Percentiles rank a stretch among this genome's conserved stretches.
phyloP scores from a whole-genome alignment of 2,329 filamentous ascomycete genomes.

The Sporothrix dimorphospora region DNA sequence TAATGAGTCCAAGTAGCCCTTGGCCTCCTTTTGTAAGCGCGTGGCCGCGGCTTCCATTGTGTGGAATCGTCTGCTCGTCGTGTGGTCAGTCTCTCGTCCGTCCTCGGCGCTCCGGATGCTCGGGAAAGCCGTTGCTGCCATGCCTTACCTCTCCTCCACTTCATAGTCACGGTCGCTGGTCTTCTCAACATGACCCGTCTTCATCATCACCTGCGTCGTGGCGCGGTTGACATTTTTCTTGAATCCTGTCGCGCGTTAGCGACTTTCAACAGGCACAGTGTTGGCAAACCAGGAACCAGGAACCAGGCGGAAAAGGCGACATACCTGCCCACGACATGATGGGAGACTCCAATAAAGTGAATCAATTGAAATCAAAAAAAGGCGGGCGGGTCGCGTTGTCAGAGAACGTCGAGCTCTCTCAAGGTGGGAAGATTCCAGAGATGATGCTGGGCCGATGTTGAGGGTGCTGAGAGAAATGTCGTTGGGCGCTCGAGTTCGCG shows the following conservation, averaged over 20 bases:
- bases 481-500: neutral
- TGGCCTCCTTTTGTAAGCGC: slow-evolving; percentile 94
- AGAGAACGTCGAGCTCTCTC: neutral
- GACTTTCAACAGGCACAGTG: neutral
- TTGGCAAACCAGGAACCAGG: neutral
- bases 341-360: slow-evolving; percentile 23
- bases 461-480: neutral
- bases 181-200: slow-evolving; percentile 97
- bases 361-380: neutral
- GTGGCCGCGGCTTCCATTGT: slow-evolving; percentile 96
- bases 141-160: slow-evolving; percentile 79
- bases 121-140: too few species aligned
- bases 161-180: slow-evolving; percentile 99
- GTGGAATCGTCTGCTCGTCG: slow-evolving; percentile 73
- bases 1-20: slow-evolving; percentile 94
- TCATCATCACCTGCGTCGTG: slow-evolving; percentile 99
- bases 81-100: neutral
- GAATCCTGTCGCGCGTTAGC: slow-evolving; percentile 59
- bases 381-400: neutral
- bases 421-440: neutral
- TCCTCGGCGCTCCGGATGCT: neutral
- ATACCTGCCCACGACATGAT: slow-evolving; percentile 55
- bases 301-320: slow-evolving; percentile 27
- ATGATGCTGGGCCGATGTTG: neutral
- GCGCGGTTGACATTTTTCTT: slow-evolving; percentile 98